Conservation (phyloP, 495 filamentous ascomycete genomes). For the Eremomyces bilateralis region DNA sequence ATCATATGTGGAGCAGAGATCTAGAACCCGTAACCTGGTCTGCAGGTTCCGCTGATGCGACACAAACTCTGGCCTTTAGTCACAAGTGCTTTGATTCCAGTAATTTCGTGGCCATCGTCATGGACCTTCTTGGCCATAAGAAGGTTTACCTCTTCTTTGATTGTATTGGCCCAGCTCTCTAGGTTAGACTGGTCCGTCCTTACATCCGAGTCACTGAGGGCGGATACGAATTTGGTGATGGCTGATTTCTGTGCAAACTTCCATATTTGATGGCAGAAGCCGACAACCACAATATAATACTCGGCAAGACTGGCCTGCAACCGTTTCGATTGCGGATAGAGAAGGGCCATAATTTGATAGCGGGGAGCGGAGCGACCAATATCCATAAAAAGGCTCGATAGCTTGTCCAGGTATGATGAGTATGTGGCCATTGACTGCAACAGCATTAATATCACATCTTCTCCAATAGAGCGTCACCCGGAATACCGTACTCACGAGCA, state of each 20-base stretch:
- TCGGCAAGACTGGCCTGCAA: conserved; percentile 21
- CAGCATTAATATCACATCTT: conserved; percentile 12
- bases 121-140: conserved; percentile 15
- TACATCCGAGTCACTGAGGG: conserved; percentile 15
- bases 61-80: conserved; percentile 9
- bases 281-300: conserved; percentile 24
- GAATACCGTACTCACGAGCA: conserved; percentile 18
- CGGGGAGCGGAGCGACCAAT: conserved; percentile 21
- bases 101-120: conserved; percentile 17
- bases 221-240: conserved; percentile 16
- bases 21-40: conserved; percentile 14
- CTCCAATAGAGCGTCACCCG: conserved; percentile 5
- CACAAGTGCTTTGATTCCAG: conserved; percentile 11
- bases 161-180: conserved; percentile 18
- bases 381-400: conserved; percentile 22
- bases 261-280: conserved; percentile 20
- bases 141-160: conserved; percentile 20
- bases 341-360: conserved; percentile 20
- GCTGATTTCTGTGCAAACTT: conserved; percentile 19
- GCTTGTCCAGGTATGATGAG: conserved; percentile 20
- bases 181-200: conserved; percentile 18
- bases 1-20: conserved; percentile 22
- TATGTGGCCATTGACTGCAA: conserved; percentile 14
- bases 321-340: conserved; percentile 21
- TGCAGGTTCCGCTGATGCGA: too few relatives aligned